Percentiles rank a stretch among this genome's conserved stretches.
These are phyloP conservation scores for Alternaria conjuncta DNA, from an alignment of 2,329 filamentous ascomycete genomes.

Conservation along the genomic window DNA sequence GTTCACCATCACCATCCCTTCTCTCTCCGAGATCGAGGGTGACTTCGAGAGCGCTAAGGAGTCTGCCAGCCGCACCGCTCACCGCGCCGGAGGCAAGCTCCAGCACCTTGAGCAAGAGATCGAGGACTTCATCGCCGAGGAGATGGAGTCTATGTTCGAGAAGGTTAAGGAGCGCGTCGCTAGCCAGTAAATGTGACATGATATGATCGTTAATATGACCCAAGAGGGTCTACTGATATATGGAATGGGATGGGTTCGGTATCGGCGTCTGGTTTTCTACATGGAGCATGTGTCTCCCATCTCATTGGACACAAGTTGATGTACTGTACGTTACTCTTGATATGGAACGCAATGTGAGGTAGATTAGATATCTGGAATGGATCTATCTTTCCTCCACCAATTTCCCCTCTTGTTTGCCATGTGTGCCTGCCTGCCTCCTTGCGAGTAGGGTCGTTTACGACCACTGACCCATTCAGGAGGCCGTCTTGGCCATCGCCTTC, in stretches of 20 bases:
- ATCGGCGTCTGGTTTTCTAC: slow-evolving; percentile 4
- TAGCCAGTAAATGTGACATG: slow-evolving; percentile 34
- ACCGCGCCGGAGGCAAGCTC: slow-evolving; percentile 54
- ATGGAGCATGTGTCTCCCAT: slow-evolving; percentile 15
- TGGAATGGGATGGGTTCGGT: slow-evolving; percentile 10
- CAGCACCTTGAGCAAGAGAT: slow-evolving; percentile 54
- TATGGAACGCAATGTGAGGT: slow-evolving; percentile 11
- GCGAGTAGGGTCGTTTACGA: no score
- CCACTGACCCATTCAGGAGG: no score
- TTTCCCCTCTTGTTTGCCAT: no score
- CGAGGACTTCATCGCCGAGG: slow-evolving; percentile 56
- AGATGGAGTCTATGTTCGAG: slow-evolving; percentile 62
- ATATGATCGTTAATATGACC: slow-evolving; percentile 1
- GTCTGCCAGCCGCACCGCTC: slow-evolving; percentile 50
- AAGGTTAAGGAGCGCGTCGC: slow-evolving; percentile 53
- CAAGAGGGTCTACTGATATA: slow-evolving; percentile 9
- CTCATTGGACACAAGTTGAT: slow-evolving; percentile 20
- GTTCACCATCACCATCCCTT: slow-evolving; percentile 47
- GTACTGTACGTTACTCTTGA: slow-evolving; percentile 12
- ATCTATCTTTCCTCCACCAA: not conserved
- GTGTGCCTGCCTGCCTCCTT: no score
- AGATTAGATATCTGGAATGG: slow-evolving; percentile 18
- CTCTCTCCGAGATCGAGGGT: slow-evolving; percentile 41
- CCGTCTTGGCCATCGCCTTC: no score
- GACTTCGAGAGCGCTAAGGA: slow-evolving; percentile 47